Conservation (phyloP, 345 rosid genomes). For the Melaleuca alternifolia region DNA sequence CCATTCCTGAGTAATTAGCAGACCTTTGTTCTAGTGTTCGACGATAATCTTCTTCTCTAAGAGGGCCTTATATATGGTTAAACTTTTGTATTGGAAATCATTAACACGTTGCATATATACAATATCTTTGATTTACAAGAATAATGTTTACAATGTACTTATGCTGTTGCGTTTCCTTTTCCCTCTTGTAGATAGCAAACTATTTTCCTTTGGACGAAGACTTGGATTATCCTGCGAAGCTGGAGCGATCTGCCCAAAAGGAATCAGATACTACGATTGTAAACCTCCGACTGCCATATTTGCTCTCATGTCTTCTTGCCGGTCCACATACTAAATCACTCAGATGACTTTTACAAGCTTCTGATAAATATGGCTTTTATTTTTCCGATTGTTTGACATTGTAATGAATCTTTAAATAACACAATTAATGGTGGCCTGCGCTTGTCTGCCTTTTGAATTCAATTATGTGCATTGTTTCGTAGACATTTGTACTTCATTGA, state of each 20-base stretch:
- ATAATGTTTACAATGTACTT: background rate
- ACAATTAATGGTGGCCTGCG: background rate
- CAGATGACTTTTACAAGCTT: background rate
- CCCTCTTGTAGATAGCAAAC: slow-evolving; percentile 73
- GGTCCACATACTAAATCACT: background rate
- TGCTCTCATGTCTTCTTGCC: background rate
- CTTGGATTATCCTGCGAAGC: slow-evolving; percentile 85
- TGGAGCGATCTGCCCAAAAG: slow-evolving; percentile 44
- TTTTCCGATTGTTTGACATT: background rate
- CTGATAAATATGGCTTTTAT: background rate
- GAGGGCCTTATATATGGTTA: background rate
- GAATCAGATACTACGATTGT: slow-evolving; percentile 43
- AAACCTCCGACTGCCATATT: background rate
- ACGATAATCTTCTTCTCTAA: background rate
- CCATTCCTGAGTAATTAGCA: background rate
- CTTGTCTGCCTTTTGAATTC: background rate
- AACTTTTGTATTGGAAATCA: background rate
- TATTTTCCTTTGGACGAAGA: slow-evolving; percentile 68
- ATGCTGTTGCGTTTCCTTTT: background rate
- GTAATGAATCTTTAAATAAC: background rate
- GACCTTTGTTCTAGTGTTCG: background rate
- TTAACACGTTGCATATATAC: background rate
- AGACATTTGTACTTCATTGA: background rate
- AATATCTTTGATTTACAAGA: background rate
- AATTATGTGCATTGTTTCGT: background rate